These are phyloP conservation scores for Schizochytrium sp. DNA, from an alignment of 108 stramenopile species.

Conservation along the genomic window DNA sequence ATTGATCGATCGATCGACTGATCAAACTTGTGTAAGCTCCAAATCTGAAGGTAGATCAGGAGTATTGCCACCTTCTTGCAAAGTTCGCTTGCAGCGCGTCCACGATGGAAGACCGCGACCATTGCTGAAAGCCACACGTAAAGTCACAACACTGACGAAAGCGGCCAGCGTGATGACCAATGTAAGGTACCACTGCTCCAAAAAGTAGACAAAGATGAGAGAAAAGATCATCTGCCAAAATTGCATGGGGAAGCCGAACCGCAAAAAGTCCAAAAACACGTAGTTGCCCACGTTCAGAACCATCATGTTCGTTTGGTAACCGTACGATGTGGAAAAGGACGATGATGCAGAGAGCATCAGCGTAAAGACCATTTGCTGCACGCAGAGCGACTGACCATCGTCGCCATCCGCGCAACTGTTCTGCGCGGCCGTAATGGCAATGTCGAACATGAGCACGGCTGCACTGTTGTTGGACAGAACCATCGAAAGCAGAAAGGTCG, in stretches of 20 bases:
- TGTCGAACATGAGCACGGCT: not conserved
- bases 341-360: not conserved
- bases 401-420: not conserved
- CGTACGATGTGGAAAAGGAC: not conserved
- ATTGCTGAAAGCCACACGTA: not conserved
- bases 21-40: no score
- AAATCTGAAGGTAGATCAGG: no score
- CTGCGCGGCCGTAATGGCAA: not conserved
- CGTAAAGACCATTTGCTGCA: not conserved
- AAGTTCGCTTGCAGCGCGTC: no score
- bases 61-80: no score
- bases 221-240: not conserved
- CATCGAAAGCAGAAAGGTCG: not conserved
- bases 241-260: slow-evolving; percentile 7
- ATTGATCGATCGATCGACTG: no score
- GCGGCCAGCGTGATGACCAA: not conserved
- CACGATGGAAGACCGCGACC: no score
- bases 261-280: not conserved
- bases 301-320: slow-evolving; percentile 12
- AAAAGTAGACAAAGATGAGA: not conserved
- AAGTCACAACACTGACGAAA: not conserved
- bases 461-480: not conserved
- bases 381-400: not conserved
- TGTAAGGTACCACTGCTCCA: not conserved
- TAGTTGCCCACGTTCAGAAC: not conserved